Base-by-base conservation (phyloP, 495 filamentous ascomycete species). In the Friedmanniomyces endolithicus region DNA sequence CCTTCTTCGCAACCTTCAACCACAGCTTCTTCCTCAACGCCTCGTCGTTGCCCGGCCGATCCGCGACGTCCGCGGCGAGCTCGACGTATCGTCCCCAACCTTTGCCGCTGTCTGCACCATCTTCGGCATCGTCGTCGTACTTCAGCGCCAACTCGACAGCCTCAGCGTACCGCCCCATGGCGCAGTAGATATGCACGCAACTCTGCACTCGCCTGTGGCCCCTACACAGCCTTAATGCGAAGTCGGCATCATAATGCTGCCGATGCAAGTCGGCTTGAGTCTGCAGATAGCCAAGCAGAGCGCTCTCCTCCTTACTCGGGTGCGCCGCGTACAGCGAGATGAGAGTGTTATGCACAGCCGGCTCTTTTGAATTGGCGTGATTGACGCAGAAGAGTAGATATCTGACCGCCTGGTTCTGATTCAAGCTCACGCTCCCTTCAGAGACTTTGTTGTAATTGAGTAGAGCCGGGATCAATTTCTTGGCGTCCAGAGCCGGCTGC, bases 341-440 rank as follows among this genome's bases (percentile, higher is more conserved):
- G 25, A 98, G 78, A 0, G 94, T 97, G 67, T 97, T 98, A 69
- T 98, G 92, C 22, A 98, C 82, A n/a, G 92, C 90, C 6, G 92
- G 80, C 51, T 94, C 85, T 3, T 81, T 77, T 12, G 85, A 86
- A 31, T 85, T 78, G 45, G 88, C 81, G 62, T 94, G 83, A 67
- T 90, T 88, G 63, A 97, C 94, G 58, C 90, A 86, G 67, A 88
- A 94, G 45, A 87, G 85, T 11, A 98, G 83, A 64, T 97, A 98
- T 19, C 94, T 85, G 23, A 96, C 78, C 6, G 92, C 92, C 74
- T 97, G 92, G 59, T 97, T 96, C 65, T 95, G 70, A 1, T 66
- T 67, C 1, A 87, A 68, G 1, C 79, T 67, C 0, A 79, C 81
- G 40, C 65, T 75, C 2, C 25, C 22, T 17, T 45, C 55, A 45